Conservation (phyloP, 176 grass and related monocot species). For the Triticum timopheevii region DNA sequence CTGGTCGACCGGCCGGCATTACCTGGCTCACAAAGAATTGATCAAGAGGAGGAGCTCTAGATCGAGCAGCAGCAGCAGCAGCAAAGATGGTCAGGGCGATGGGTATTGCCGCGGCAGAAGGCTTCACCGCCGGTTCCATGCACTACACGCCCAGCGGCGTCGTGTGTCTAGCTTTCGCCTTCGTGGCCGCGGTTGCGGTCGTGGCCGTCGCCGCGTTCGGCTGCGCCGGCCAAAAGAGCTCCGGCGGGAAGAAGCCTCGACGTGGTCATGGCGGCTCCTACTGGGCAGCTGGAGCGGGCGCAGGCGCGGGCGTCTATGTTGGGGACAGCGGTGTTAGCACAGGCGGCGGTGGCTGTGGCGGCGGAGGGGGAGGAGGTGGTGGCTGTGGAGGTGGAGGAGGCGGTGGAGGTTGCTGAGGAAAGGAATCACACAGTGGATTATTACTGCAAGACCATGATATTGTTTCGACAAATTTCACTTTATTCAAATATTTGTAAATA, state of each 20-base stretch:
- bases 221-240: constrained; percentile 1
- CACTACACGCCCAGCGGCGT: neutral
- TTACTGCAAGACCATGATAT: neutral
- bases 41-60: neutral
- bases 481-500: neutral
- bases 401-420: neutral
- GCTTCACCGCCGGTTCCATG: neutral
- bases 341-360: neutral
- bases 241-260: neutral
- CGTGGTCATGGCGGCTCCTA: neutral
- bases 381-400: neutral
- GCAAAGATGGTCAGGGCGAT: neutral
- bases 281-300: neutral
- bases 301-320: neutral
- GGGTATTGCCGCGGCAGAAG: neutral
- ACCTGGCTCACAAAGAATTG: neutral
- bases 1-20: too few relatives aligned
- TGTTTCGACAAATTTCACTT: neutral
- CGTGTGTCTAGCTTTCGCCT: neutral
- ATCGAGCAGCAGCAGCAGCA: neutral
- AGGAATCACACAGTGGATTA: neutral
- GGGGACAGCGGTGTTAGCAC: neutral
- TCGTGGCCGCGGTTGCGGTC: neutral
- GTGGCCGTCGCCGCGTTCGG: constrained; percentile 12
- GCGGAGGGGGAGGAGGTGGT: neutral